Evolutionary conservation across 2,329 filamentous ascomycete species (phyloP).

Genomic region (Penicillium sp.): DNA sequence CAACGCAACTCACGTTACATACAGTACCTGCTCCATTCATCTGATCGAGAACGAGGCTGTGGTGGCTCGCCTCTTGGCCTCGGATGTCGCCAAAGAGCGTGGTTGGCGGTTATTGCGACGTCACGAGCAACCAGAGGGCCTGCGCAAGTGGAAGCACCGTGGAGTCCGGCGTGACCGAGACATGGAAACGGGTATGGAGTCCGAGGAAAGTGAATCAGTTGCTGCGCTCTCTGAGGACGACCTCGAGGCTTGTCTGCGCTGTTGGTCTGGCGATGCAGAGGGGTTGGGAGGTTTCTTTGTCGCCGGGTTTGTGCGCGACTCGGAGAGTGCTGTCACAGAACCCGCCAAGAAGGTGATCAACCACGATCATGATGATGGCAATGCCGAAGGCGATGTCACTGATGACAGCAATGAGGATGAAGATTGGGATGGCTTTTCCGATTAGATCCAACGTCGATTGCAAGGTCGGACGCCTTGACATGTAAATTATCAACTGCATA

Average conservation of each 20-base stretch:
- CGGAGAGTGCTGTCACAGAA: conserved; percentile 37
- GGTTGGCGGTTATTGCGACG: conserved; percentile 81
- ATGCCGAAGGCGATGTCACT: conserved; percentile 24
- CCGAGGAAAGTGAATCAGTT: conserved; percentile 20
- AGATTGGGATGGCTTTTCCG: conserved; percentile 54
- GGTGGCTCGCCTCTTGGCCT: conserved; percentile 72
- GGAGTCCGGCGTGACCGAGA: conserved; percentile 58
- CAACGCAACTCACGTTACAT: conserved; percentile 75
- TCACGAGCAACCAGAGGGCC: conserved; percentile 74
- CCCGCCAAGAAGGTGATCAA: conserved; percentile 30
- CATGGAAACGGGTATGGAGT: conserved; percentile 10
- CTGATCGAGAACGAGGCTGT: conserved; percentile 88
- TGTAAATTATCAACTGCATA: conserved; percentile 2
- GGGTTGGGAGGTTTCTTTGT: conserved; percentile 97
- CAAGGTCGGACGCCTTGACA: background rate
- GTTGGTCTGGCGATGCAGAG: conserved; percentile 78
- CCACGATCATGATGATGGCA: conserved; percentile 18
- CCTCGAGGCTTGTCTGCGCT: conserved; percentile 77
- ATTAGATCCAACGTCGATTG: conserved; percentile 32
- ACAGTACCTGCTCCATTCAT: conserved; percentile 92
- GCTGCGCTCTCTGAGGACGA: conserved; percentile 55
- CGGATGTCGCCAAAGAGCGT: conserved; percentile 66
- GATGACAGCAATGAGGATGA: conserved; percentile 43
- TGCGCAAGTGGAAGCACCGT: conserved; percentile 75
- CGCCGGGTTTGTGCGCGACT: conserved; percentile 76